Evolutionary conservation across 352 stramenopile genomes (phyloP), one percentile per base, ranked within the genome.

Genomic region (Vaucheria bursata): DNA sequence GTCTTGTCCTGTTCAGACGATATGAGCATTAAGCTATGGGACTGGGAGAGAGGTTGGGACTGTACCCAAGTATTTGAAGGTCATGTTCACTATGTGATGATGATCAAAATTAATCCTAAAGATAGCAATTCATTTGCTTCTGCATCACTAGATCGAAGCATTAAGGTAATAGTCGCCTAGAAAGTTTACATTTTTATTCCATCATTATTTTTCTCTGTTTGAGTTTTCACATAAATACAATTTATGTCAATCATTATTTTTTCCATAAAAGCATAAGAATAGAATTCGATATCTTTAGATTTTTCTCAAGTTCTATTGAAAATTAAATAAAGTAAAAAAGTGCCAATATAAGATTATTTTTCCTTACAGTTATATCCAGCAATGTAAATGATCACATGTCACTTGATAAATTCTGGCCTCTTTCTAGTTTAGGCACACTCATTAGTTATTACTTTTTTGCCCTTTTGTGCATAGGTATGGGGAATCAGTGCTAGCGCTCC

Each of bases 31-130:
- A 99, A 99, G 85, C 90, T 98, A 36, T 99, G 96, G 95, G 93
- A 99, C 87, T 99, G 94, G 94, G 90, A 95, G 82, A 84, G 88
- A 68, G 82, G 88, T 35, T 95, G 91, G 82, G 88, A 93, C 45
- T 93, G 89, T 79, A 91, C 85, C 0, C 71, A 84, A 71, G 79
- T 84, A 4, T 96, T 93, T 78, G 90, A 95, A 79, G 90, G 95
- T 65, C 96, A 99, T 86, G 89, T 89, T 0, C 95, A 99, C 86
- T 99, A 98, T 85, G 95, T 99, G 70, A 99, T 99, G 96, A 97
- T 97, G 92, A 93, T 97, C 77, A 97, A 97, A 85, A 98, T 99
- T 87, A 99, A 99, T 88, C 95, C 94, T 12, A 98, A 98, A 86
- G 96, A 99, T 85, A 93, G 91, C 45, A 98, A 99, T 85, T 97